A percentile compares a stretch with the other conserved stretches of the same genome.
Conservation (phyloP, 345 rosid genomes). For the Aurinia saxatilis region DNA sequence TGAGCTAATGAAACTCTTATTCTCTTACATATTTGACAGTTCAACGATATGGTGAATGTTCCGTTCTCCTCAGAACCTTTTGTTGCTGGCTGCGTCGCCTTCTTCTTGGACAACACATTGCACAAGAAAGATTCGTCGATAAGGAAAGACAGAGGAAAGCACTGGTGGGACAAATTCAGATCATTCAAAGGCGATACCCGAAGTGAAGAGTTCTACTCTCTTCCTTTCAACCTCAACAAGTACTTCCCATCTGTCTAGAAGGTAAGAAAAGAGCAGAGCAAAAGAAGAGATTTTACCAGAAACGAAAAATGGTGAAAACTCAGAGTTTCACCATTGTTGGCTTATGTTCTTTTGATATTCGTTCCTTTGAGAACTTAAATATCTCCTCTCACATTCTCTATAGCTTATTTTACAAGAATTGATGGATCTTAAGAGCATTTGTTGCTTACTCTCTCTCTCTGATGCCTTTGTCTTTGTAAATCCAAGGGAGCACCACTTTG, state of each 20-base stretch:
- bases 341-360: conserved; percentile 17
- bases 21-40: conserved; percentile 40
- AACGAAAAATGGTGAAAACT: conserved; percentile 9
- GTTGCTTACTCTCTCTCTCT: conserved; percentile 8
- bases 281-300: background rate
- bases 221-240: conserved; percentile 91
- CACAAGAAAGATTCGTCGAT: conserved; percentile 40
- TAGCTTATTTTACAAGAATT: conserved; percentile 20
- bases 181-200: conserved; percentile 69
- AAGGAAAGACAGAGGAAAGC: conserved; percentile 92
- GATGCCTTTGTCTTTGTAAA: conserved; percentile 26
- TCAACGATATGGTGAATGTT: conserved; percentile 86
- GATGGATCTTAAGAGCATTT: conserved; percentile 24
- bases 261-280: conserved; percentile 11
- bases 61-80: conserved; percentile 92
- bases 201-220: conserved; percentile 84
- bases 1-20: conserved; percentile 1
- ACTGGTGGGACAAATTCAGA: conserved; percentile 93
- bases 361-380: conserved; percentile 11
- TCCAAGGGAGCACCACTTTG: conserved; percentile 20
- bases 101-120: conserved; percentile 77
- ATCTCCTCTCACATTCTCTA: conserved; percentile 19
- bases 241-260: conserved; percentile 87
- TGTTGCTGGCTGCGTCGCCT: conserved; percentile 78
- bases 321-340: conserved; percentile 7